Evolutionary conservation across 495 filamentous ascomycete species (phyloP), one percentile per base, ranked within the genome.

Genomic region (Hyaloscypha finlandica): DNA sequence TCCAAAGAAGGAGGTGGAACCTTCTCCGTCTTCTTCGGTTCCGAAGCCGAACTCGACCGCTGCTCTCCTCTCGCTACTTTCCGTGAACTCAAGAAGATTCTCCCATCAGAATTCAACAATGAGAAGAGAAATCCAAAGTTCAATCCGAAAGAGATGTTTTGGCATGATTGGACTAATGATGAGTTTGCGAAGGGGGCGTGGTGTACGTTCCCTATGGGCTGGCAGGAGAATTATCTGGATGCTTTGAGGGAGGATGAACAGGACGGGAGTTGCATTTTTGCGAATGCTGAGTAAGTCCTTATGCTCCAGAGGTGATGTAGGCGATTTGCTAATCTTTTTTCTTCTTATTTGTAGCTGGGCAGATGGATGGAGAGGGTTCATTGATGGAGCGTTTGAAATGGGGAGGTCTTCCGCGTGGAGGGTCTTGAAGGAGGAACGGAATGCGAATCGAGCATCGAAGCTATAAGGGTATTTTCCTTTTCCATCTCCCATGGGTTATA

Each of bases 141-240:
- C 16, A 48, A 48, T 19, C 33, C 29, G 19, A 61, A 61, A 16
- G 59, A 61, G n/a, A 61, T 61, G 59, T 42, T 61, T 22, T 61
- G 59, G 59, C 59, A 61, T 51, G 59, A 61, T 48, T 61, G 59
- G 59, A 61, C 33, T 4, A 42, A 61, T 42, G 59, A 61, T 25
- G 59, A 61, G 59, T 61, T 45, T 31, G 59, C 59, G 35, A 61
- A 61, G 59, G 59, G 59, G 2, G 59, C 59, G 22, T 61, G 59
- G 59, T 61, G 59, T 29, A 61, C 39, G 33, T 42, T 51, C 20
- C 59, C 39, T 0, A 42, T 61, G 39, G 35, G 39, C 19, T 61
- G 33, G 39, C 59, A 42, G 16, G 39, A 61, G 35, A 51, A 48
- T 48, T 48, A 48, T 39, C n/a, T 61, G 2, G 59, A 51, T 61